Evolutionary conservation across 2,329 filamentous ascomycete species (phyloP).

Genomic region (Colletotrichum orchidophilum): DNA sequence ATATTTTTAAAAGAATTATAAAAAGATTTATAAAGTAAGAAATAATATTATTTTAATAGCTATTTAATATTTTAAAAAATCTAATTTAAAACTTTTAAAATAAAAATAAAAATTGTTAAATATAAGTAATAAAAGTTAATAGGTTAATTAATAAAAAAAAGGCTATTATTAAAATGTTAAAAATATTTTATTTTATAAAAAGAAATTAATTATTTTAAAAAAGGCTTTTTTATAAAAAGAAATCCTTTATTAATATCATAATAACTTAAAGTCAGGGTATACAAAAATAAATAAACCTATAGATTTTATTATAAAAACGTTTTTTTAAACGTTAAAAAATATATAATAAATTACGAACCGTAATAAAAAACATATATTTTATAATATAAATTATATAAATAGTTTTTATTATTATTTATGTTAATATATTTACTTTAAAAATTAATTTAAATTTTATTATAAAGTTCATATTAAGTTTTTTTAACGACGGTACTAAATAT

Average conservation of each 20-base stretch:
- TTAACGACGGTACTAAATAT: too few species aligned
- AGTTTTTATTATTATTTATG: not conserved
- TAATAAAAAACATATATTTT: not conserved
- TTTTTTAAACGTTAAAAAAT: not conserved
- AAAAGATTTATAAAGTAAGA: not conserved
- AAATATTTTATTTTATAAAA: not conserved
- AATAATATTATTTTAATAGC: not conserved
- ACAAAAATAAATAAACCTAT: not conserved
- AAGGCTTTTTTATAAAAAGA: not conserved
- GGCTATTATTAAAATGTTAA: not conserved
- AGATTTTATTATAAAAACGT: too few species aligned
- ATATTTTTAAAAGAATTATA: not conserved
- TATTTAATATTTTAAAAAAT: not conserved
- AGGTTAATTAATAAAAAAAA: not conserved
- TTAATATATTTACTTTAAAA: not conserved
- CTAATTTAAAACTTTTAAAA: not conserved
- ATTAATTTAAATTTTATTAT: too few species aligned
- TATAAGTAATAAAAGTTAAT: not conserved
- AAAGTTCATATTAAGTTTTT: too few species aligned
- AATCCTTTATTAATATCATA: not conserved
- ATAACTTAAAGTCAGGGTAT: not conserved
- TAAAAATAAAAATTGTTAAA: not conserved
- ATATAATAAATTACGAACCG: not conserved
- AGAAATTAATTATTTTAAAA: not conserved
- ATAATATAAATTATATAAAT: not conserved